Evolutionary conservation across 371 early-diverging fungal genomes (phyloP).

Genomic region (Actinomucor elegans): DNA sequence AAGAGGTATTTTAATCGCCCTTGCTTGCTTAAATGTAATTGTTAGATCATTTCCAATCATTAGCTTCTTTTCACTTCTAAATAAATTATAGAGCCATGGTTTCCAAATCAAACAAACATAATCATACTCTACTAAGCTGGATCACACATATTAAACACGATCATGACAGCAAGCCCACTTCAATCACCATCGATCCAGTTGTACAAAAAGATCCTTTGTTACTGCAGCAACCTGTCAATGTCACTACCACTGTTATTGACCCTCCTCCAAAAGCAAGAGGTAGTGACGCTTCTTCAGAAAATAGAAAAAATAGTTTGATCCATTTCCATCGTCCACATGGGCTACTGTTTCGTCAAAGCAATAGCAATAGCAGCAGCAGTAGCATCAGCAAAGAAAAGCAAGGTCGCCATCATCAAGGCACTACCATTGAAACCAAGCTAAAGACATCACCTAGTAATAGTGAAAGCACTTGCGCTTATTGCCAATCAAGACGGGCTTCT

Average conservation of each 20-base stretch:
- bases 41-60: no score
- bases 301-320: background rate
- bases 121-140: constrained; percentile 1
- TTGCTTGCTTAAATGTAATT: no score
- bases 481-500: background rate
- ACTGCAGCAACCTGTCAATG: background rate
- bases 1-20: no score
- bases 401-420: background rate
- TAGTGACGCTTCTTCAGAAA: background rate
- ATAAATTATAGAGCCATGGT: no score
- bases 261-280: background rate
- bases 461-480: background rate
- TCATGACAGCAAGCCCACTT: background rate
- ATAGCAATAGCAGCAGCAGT: background rate
- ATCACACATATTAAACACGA: constrained; percentile 4
- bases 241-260: background rate
- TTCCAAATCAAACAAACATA: background rate
- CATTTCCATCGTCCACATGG: constrained; percentile 10
- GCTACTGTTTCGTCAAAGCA: background rate
- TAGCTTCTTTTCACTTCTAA: no score
- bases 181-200: background rate
- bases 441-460: no score
- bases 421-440: background rate
- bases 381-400: background rate
- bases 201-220: background rate